Conservation (phyloP, 805 yeast species). For the Yarrowia yakushimensis region DNA sequence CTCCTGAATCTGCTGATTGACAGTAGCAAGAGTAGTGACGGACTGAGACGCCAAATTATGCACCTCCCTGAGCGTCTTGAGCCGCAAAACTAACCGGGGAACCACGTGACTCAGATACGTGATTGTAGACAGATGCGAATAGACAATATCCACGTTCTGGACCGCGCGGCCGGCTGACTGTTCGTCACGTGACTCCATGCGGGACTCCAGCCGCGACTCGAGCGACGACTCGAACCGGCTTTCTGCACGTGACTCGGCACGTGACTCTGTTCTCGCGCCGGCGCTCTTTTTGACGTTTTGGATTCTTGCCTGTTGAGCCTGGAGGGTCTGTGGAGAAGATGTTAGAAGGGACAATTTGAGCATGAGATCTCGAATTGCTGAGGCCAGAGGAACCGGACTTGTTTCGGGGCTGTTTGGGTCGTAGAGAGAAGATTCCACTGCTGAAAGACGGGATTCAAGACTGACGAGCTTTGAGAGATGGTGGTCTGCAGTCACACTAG, state of each 20-base stretch:
- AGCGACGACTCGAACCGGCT: too few relatives aligned
- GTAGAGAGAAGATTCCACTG: neutral
- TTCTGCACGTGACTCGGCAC: conserved; percentile 14
- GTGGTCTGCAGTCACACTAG: neutral
- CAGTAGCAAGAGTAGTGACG: neutral
- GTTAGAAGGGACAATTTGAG: conserved; percentile 12
- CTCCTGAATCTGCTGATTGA: neutral
- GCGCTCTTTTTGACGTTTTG: neutral
- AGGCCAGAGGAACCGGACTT: neutral
- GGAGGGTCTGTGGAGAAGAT: conserved; percentile 1
- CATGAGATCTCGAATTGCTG: neutral
- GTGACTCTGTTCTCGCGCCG: neutral
- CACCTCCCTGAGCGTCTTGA: neutral
- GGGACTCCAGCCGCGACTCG: neutral
- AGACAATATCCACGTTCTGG: neutral
- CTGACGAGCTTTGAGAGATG: neutral
- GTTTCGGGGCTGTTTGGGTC: conserved; percentile 2
- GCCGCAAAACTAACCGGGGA: neutral
- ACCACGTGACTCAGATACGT: conserved; percentile 16
- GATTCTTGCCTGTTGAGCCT: conserved; percentile 3
- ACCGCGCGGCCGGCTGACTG: too few relatives aligned
- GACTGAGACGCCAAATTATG: conserved; percentile 3
- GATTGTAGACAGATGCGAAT: neutral
- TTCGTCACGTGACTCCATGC: neutral
- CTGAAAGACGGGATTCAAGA: neutral